Conservation (phyloP, 768 basidiomycete species). For the Pleurotus giganteus region DNA sequence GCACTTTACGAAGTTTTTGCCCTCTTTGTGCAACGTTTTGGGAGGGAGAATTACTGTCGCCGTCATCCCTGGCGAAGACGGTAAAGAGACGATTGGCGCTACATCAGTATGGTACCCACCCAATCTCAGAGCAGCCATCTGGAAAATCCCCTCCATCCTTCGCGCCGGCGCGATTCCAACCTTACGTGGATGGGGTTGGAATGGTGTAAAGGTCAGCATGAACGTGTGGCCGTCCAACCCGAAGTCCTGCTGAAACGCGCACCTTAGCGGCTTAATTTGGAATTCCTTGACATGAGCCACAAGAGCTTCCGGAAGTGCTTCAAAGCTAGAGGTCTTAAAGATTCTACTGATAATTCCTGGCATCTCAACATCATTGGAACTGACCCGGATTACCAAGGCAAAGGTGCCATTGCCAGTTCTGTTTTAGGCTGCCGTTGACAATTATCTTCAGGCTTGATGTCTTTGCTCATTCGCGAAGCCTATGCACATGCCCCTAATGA, state of each 20-base stretch:
- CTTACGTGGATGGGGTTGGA: constrained; percentile 9
- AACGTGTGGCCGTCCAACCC: too few species aligned
- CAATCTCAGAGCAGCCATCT: constrained; percentile 2
- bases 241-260: neutral
- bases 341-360: constrained; percentile 11
- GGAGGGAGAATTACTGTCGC: constrained; percentile 12
- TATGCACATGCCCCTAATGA: constrained; percentile 9
- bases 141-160: constrained; percentile 6
- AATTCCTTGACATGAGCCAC: neutral
- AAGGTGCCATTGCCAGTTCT: constrained; percentile 1
- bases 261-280: neutral
- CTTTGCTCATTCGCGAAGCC: constrained; percentile 12
- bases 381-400: constrained; percentile 13
- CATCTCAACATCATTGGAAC: constrained; percentile 8
- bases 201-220: constrained; percentile 1
- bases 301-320: neutral
- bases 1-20: constrained; percentile 3
- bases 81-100: constrained; percentile 9
- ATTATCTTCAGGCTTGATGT: constrained; percentile 9
- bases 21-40: neutral
- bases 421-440: neutral
- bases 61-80: constrained; percentile 1
- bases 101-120: constrained; percentile 11
- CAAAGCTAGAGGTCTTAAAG: constrained; percentile 2
- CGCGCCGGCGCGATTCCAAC: constrained; percentile 6